phyloP scores from a whole-genome alignment of 768 basidiomycete species.

The Plicaturopsis crispa region DNA sequence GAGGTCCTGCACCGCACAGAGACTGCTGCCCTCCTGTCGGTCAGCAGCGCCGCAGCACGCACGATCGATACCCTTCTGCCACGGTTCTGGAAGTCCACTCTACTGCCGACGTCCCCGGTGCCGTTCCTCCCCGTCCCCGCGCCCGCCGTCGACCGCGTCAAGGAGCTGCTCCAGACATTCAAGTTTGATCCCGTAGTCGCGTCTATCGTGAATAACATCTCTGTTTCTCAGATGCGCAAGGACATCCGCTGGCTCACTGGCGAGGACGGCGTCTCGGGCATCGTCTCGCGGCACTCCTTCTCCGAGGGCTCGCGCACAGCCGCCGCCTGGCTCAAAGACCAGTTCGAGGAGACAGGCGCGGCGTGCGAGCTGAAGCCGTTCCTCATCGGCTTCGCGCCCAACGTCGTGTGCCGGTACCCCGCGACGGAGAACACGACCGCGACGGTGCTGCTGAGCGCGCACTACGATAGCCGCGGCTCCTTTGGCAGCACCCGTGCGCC shows the following conservation, averaged over 20 bases:
- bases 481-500: conserved; percentile 70
- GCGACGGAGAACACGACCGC: conserved; percentile 48
- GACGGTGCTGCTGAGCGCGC: conserved; percentile 71
- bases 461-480: conserved; percentile 88
- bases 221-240: conserved; percentile 52
- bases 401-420: conserved; percentile 73
- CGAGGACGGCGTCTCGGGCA: conserved; percentile 66
- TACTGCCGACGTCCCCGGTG: conserved; percentile 45
- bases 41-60: conserved; percentile 31
- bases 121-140: conserved; percentile 50
- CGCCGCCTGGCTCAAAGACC: conserved; percentile 65
- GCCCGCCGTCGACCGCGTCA: conserved; percentile 45
- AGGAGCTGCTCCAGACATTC: conserved; percentile 46
- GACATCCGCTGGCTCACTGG: conserved; percentile 83
- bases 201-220: conserved; percentile 60
- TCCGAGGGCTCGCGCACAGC: conserved; percentile 55
- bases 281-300: conserved; percentile 81
- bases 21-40: conserved; percentile 42
- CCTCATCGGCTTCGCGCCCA: conserved; percentile 70
- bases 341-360: conserved; percentile 72
- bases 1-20: conserved; percentile 35
- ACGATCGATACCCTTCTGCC: conserved; percentile 61
- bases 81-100: conserved; percentile 62
- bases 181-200: conserved; percentile 68
- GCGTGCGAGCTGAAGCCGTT: conserved; percentile 62